Evolutionary conservation across 257 asterid species (phyloP).

Genomic region (Primulina huaijiensis): DNA sequence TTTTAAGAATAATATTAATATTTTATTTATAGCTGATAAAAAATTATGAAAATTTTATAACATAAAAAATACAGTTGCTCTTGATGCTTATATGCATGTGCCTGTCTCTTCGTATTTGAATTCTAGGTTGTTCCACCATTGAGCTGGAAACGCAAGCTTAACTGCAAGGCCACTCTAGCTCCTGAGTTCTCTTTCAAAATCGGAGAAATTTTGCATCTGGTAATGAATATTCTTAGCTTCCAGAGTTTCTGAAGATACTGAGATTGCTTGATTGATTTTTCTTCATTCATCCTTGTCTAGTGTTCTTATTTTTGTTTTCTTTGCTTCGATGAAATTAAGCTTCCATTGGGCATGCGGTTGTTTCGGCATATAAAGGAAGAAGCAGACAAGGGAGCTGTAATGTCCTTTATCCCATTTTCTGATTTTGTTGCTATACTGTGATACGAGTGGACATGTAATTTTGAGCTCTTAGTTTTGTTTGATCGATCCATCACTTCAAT

Average conservation of each 20-base stretch:
- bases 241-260: background rate
- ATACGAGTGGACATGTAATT: too few species aligned
- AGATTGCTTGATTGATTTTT: background rate
- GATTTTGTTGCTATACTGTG: background rate
- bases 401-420: constrained; percentile 1
- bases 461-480: too few species aligned
- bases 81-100: background rate
- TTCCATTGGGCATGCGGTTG: constrained; percentile 45
- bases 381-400: constrained; percentile 46
- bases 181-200: constrained; percentile 30
- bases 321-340: constrained; percentile 20
- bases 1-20: too few species aligned
- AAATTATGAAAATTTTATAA: too few species aligned
- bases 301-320: constrained; percentile 3
- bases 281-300: constrained; percentile 9
- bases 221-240: constrained; percentile 17
- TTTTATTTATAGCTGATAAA: too few species aligned
- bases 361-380: constrained; percentile 36
- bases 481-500: background rate
- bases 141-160: constrained; percentile 69
- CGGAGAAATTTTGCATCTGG: constrained; percentile 44
- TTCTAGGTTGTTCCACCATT: constrained; percentile 45
- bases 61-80: too few species aligned
- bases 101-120: background rate
- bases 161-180: constrained; percentile 25